Evolutionary conservation across 2,329 filamentous ascomycete species (phyloP), one percentile per base, ranked within the genome.

Genomic region (Sporothrix pseudoabietina): DNA sequence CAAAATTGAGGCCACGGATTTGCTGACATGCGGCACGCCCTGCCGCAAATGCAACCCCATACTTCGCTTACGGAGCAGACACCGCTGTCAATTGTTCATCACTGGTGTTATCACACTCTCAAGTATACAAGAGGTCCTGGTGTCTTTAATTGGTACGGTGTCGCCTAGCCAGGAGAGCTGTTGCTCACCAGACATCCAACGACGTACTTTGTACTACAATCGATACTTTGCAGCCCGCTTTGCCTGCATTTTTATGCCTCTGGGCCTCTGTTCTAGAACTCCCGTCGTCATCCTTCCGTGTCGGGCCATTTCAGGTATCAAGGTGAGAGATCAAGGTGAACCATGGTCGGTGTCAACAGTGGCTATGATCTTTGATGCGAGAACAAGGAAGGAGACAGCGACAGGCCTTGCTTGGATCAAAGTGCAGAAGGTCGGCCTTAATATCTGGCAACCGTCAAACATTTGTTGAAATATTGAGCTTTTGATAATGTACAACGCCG

Each of bases 21-120:
- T 66, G 39, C 10, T 66, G 61, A 44, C 41, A 41, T 26, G 61
- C 39, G 39, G 61, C 61, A 66, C 61, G n/a, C 39, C 41, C 41
- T 44, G 61, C 61, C 61, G 39, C 39, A 47, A 47, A 47, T 66
- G 39, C 41, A 14, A 66, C 39, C 39, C 10, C 12, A 47, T 47
- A 6, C 39, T 19, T 66, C 35, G 61, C 61, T 30, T 66, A 39
- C 61, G 61, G 39, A 66, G n/a, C 61, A 7, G 19, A 7, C 61
- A 30, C 41, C 61, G 12, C 3, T 16, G 41, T 30, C n/a, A 47
- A 26, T 26, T 4, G 41, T 41, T 63, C 35, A 19, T 41, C 16
- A 16, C 4, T 22, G 12, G 4, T 41, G 19, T 41, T 22, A 63
- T 32, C 54, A 57, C 5, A 32, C 26, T 57, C 22, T 5, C 9